Conservation (phyloP, 495 filamentous ascomycete species). For the Aspergillus saccharolyticus region DNA sequence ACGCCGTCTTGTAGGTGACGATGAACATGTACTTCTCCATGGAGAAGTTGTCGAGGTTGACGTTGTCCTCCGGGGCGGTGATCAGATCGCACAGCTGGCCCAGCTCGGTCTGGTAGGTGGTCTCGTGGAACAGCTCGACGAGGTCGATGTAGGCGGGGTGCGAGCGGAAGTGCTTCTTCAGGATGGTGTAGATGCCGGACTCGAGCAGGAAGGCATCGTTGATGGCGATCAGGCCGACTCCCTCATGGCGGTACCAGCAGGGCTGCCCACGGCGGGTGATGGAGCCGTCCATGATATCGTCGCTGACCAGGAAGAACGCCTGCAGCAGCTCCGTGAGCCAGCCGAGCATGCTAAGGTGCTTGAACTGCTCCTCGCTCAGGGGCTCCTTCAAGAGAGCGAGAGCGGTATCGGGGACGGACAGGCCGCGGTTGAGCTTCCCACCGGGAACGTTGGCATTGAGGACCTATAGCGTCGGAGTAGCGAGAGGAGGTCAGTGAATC, state of each 20-base stretch:
- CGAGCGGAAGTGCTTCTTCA: constrained; percentile 86
- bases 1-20: constrained; percentile 98
- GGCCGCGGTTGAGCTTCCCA: constrained; percentile 97
- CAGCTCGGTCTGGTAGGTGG: constrained; percentile 86
- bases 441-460: constrained; percentile 82
- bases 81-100: constrained; percentile 92
- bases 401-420: constrained; percentile 91
- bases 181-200: constrained; percentile 77
- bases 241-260: constrained; percentile 88
- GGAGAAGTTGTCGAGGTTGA: constrained; percentile 86
- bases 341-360: constrained; percentile 75
- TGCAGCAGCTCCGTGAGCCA: constrained; percentile 98
- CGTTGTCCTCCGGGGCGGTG: constrained; percentile 87
- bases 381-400: constrained; percentile 69
- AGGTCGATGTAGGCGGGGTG: constrained; percentile 85
- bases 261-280: constrained; percentile 89
- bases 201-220: constrained; percentile 98
- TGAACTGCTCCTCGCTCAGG: constrained; percentile 75
- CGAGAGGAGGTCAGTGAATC: constrained; percentile 9
- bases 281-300: constrained; percentile 96
- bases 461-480: constrained; percentile 44
- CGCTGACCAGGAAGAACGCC: constrained; percentile 96
- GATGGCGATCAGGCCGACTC: constrained; percentile 91
- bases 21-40: constrained; percentile 97
- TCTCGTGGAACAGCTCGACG: constrained; percentile 92